Conservation (phyloP, 2,329 filamentous ascomycete species). For the Xylariaceae sp. region DNA sequence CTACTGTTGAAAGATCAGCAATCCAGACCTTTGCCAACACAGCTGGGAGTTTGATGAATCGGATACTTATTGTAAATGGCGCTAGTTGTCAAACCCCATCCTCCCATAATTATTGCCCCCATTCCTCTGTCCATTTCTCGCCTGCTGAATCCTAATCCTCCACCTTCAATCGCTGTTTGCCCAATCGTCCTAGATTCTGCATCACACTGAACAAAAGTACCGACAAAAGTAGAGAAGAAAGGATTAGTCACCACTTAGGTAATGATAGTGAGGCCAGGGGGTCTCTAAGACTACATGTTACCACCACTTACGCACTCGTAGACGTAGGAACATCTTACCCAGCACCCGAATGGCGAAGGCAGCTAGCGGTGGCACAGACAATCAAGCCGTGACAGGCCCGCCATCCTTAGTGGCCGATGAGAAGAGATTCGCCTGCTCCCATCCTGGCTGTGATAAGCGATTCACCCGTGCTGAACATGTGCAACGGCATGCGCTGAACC, state of each 20-base stretch:
- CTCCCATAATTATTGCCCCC: neutral
- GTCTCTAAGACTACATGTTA: no score
- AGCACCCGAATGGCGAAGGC: conserved; percentile 7
- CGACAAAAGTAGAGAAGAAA: neutral
- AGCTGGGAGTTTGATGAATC: no score
- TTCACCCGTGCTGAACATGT: conserved; percentile 66
- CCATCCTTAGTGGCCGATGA: conserved; percentile 1
- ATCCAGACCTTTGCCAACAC: no score
- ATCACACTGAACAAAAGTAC: neutral
- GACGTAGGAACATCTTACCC: neutral
- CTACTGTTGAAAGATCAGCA: no score
- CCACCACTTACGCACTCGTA: no score
- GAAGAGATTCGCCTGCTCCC: conserved; percentile 46
- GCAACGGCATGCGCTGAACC: conserved; percentile 64
- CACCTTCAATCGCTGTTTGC: neutral
- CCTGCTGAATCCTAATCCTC: neutral
- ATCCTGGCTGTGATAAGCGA: conserved; percentile 56
- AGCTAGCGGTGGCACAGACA: neutral
- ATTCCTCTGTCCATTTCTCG: neutral
- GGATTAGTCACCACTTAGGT: neutral
- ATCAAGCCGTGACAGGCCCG: neutral
- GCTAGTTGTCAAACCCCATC: neutral
- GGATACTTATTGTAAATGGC: no score
- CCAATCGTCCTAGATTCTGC: neutral
- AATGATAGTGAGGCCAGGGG: neutral